Evolutionary conservation across 139 green algal genomes (phyloP).

Genomic region (Nannochloris sp.): DNA sequence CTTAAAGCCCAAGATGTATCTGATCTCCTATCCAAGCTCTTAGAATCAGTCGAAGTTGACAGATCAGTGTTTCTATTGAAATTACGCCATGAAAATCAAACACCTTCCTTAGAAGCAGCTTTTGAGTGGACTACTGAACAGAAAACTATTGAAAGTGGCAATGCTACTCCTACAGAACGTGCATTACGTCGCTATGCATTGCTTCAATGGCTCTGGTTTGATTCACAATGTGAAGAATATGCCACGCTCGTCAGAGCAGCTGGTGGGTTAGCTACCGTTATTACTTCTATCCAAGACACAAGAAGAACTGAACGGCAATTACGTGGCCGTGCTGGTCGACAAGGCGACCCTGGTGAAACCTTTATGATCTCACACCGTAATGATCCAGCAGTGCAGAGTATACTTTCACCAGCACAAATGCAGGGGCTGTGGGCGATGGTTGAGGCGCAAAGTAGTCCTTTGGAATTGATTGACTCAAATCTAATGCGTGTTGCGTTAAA

Average conservation of each 20-base stretch:
- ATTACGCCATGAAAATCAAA: not conserved
- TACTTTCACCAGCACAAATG: not conserved
- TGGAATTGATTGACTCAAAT: not conserved
- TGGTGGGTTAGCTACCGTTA: slow-evolving; percentile 65
- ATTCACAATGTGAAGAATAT: slow-evolving; percentile 28
- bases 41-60: slow-evolving; percentile 13
- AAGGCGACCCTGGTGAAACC: slow-evolving; percentile 67
- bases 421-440: not conserved
- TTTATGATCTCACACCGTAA: slow-evolving; percentile 42
- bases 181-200: slow-evolving; percentile 19
- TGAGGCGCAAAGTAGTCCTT: not conserved
- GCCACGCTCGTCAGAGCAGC: slow-evolving; percentile 4
- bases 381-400: slow-evolving; percentile 28
- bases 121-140: not conserved
- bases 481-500: not conserved
- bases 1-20: not conserved
- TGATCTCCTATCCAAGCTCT: not conserved
- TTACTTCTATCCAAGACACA: slow-evolving; percentile 44
- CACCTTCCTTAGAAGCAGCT: not conserved
- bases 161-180: not conserved
- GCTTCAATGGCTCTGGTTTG: slow-evolving; percentile 62
- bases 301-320: slow-evolving; percentile 64
- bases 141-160: not conserved
- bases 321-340: slow-evolving; percentile 48
- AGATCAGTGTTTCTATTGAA: not conserved